Evolutionary conservation across 306 rosid genomes (phyloP).

Genomic region (Boehmeria nivea): DNA sequence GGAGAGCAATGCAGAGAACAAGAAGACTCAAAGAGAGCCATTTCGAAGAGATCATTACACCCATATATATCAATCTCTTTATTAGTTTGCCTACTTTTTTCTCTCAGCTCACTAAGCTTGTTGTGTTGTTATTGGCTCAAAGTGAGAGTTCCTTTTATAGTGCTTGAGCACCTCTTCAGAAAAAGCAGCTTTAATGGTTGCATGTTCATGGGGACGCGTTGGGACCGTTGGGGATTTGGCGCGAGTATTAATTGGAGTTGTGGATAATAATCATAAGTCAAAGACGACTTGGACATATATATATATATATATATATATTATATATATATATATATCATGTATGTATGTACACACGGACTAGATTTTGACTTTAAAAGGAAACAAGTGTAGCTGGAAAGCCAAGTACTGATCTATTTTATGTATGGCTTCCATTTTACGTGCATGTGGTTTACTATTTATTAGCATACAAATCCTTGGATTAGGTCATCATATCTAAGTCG

Average conservation of each 20-base stretch:
- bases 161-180: conserved; percentile 5
- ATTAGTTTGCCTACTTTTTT: background rate
- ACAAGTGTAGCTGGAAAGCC: too few species aligned
- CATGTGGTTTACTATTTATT: too few species aligned
- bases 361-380: too few species aligned
- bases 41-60: conserved; percentile 16
- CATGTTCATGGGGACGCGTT: conserved; percentile 29
- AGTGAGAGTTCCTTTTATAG: conserved; percentile 32
- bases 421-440: too few species aligned
- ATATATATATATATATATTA: background rate
- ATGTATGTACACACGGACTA: too few species aligned
- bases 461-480: too few species aligned
- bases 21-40: conserved; percentile 43
- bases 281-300: background rate
- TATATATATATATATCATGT: too few species aligned
- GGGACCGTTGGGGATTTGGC: conserved; percentile 43
- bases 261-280: background rate
- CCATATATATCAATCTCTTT: background rate
- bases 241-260: conserved; percentile 26
- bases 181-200: background rate
- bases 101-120: background rate
- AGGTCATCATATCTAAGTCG: too few species aligned
- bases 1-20: conserved; percentile 47
- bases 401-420: too few species aligned
- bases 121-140: background rate